Base-by-base conservation (phyloP, 2,329 filamentous ascomycete species). In the Emmonsiellopsis sp. region DNA sequence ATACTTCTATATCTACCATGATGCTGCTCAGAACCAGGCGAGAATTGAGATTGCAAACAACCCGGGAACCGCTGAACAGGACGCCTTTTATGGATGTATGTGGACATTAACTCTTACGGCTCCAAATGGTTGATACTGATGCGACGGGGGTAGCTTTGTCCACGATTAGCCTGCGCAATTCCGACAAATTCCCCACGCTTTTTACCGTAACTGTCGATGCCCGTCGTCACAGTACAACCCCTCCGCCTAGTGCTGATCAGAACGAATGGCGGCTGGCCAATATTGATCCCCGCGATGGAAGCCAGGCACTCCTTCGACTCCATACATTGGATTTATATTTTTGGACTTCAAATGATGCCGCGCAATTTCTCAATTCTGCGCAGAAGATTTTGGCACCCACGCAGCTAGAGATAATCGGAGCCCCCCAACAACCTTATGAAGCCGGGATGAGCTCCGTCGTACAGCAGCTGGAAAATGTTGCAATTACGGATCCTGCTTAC, bases 21-120 rank as follows among this genome's bases (percentile, higher is more conserved):
- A 81, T 61, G 71, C 76, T 8, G 70, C 72, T 49, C 73, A 76
- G 55, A 73, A 75, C 49, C 77, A 72, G 54, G 74, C 76, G 11
- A 76, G 82, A 57, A 67, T 85, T 49, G 82, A 85, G 66, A 72
- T 85, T 55, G 82, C 82, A 35, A 84, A 85, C 63, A 76, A 83
- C 64, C 78, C 81, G 8, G 81, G 82, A 30, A 82, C 79, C 8
- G 70, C 77, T 15, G 76, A 80, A n/a, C 82, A 85, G 63, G 82
- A 85, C 72, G 81, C 81, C 46, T 84, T 85, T 64, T 75, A 76
- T 60, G 82, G 82, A 57, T 73, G 78, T 80, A 65, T 65, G 76
- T 44, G 30, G 41, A 15, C 7, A 26, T 46, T 15, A 30, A 11
- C 7, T 16, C 47, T 26, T 47, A 10, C 34, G 10, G 34, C 16